These are phyloP conservation scores for Aspergillus pseudotamarii DNA, from an alignment of 2,329 filamentous ascomycete species.

Conservation along the genomic window DNA sequence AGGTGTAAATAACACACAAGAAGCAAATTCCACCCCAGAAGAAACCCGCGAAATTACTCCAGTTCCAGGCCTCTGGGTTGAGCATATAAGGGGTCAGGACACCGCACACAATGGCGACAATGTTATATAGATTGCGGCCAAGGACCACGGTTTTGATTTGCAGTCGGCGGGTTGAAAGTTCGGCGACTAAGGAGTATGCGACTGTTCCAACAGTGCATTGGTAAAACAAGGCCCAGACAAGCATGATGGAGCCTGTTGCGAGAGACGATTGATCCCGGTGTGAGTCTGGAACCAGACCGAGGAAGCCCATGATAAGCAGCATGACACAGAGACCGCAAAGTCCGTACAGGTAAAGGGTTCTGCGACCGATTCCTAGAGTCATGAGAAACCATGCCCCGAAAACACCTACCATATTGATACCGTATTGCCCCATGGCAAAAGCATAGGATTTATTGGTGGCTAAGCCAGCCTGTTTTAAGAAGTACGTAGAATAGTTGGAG, in stretches of 20 bases:
- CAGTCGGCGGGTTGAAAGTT: conserved; percentile 78
- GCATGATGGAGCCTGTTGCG: conserved; percentile 83
- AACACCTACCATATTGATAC: conserved; percentile 76
- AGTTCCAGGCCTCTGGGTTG: conserved; percentile 84
- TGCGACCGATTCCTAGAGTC: conserved; percentile 72
- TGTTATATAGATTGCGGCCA: conserved; percentile 77
- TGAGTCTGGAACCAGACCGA: conserved; percentile 68
- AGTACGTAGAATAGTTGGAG: conserved; percentile 66
- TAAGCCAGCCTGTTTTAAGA: conserved; percentile 59
- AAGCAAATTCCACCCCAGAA: conserved; percentile 86
- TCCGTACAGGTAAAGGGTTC: conserved; percentile 75
- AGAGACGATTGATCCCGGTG: conserved; percentile 66
- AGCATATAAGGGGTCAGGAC: conserved; percentile 92
- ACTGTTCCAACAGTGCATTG: conserved; percentile 87
- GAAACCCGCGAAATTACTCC: conserved; percentile 84
- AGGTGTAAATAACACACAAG: conserved; percentile 78
- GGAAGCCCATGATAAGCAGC: conserved; percentile 82
- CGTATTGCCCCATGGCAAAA: conserved; percentile 62
- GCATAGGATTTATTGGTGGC: conserved; percentile 53
- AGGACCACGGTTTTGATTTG: conserved; percentile 92
- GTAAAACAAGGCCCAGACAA: conserved; percentile 79
- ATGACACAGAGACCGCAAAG: conserved; percentile 73
- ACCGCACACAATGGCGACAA: conserved; percentile 78
- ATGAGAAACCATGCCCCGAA: conserved; percentile 82
- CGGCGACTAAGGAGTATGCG: conserved; percentile 84